Conservation (phyloP, 768 basidiomycete genomes). For the Suillus decipiens region DNA sequence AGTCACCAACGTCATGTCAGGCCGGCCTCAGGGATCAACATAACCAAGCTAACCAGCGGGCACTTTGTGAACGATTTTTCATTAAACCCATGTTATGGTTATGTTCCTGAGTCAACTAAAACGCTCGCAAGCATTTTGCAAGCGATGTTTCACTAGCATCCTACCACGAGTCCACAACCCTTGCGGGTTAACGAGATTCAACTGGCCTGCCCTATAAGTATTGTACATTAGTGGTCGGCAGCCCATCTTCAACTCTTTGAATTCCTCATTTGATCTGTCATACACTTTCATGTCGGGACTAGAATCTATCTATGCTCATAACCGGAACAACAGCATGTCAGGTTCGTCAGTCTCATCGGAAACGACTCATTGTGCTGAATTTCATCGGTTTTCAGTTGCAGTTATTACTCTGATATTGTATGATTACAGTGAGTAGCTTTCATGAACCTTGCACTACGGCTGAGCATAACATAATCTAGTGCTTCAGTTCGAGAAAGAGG, state of each 20-base stretch:
- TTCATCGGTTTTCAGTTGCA: not conserved
- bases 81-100: too few relatives aligned
- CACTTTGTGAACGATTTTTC: too few relatives aligned
- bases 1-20: too few relatives aligned
- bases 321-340: not conserved
- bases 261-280: not conserved
- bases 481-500: conserved; percentile 4
- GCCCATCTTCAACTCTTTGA: not conserved
- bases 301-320: not conserved
- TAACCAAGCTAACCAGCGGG: too few relatives aligned
- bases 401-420: not conserved
- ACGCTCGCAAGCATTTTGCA: too few relatives aligned
- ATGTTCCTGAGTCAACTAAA: too few relatives aligned
- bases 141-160: too few relatives aligned
- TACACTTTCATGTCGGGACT: not conserved
- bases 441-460: not conserved
- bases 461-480: not conserved
- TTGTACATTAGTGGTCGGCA: not conserved
- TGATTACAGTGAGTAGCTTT: conserved; percentile 1
- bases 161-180: not conserved
- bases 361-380: not conserved
- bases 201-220: not conserved
- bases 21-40: too few relatives aligned
- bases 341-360: not conserved
- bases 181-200: not conserved